Conservation (phyloP, 139 green algal genomes). For the Bryopsis sp. region DNA sequence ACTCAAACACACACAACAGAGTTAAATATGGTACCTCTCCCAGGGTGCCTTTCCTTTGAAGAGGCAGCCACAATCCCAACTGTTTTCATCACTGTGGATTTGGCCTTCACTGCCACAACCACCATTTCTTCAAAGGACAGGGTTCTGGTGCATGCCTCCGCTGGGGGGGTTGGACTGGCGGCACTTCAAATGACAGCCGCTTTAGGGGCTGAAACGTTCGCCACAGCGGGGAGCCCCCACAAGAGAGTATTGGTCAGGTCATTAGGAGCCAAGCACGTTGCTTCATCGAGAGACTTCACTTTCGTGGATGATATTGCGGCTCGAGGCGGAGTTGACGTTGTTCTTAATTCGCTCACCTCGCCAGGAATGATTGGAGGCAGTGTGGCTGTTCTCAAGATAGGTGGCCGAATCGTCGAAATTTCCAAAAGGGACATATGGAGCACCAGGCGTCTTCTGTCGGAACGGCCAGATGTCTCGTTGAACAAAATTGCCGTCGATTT, state of each 20-base stretch:
- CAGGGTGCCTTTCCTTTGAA: slow-evolving; percentile 47
- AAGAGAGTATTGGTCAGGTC: slow-evolving; percentile 49
- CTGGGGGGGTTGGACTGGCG: slow-evolving; percentile 66
- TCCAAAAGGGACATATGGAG: slow-evolving; percentile 85
- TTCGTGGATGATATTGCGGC: slow-evolving; percentile 24
- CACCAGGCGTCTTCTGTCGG: slow-evolving; percentile 21
- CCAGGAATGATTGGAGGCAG: slow-evolving; percentile 73
- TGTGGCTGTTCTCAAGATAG: slow-evolving; percentile 41
- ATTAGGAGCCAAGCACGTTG: slow-evolving; percentile 32
- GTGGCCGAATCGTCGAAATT: slow-evolving; percentile 71
- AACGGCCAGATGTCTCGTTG: slow-evolving; percentile 69
- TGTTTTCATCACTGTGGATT: slow-evolving; percentile 68
- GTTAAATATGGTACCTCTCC: slow-evolving; percentile 43
- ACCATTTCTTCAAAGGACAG: slow-evolving; percentile 21
- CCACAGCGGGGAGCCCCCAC: slow-evolving; percentile 42
- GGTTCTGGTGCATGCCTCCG: slow-evolving; percentile 63
- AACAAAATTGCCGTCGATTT: slow-evolving; percentile 78
- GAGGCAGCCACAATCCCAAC: slow-evolving; percentile 63
- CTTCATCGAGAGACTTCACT: slow-evolving; percentile 21
- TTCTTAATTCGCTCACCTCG: slow-evolving; percentile 83
- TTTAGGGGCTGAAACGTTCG: slow-evolving; percentile 32
- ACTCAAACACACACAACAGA: slow-evolving; percentile 13
- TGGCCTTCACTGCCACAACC: slow-evolving; percentile 37
- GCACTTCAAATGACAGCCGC: slow-evolving; percentile 42
- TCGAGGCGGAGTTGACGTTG: slow-evolving; percentile 33